Percentiles rank a stretch among this genome's conserved stretches.
Evolutionary conservation across 2,329 filamentous ascomycete species (phyloP).

Genomic region (Diaporthe citriasiana): DNA sequence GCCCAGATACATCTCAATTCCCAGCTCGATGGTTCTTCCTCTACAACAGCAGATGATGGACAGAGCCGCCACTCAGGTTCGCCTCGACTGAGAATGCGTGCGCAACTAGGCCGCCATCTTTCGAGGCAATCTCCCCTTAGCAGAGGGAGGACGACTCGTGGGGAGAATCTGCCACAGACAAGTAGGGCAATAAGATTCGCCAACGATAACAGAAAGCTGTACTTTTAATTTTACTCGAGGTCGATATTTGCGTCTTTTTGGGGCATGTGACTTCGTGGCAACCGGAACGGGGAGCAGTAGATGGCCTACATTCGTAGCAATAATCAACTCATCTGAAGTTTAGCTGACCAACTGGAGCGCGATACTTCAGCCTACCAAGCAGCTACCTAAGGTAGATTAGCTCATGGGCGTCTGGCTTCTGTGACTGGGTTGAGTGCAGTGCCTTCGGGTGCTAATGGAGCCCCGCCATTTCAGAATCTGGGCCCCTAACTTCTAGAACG

Average conservation of each 20-base stretch:
- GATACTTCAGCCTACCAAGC: neutral
- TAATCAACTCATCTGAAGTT: neutral
- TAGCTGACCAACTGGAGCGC: neutral
- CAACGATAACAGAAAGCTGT: conserved; percentile 30
- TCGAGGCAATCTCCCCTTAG: conserved; percentile 5
- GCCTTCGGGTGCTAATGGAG: neutral
- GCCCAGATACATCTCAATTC: neutral
- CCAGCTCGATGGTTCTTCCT: neutral
- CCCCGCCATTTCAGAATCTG: neutral
- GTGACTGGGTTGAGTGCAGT: too few relatives aligned
- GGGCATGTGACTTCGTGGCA: neutral
- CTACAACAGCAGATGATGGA: neutral
- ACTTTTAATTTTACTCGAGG: conserved; percentile 37
- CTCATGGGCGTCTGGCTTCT: neutral
- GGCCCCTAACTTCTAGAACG: neutral
- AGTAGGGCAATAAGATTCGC: conserved; percentile 35
- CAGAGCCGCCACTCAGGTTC: neutral
- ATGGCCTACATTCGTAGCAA: neutral
- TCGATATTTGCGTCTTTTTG: too few relatives aligned
- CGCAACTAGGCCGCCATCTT: neutral
- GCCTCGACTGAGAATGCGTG: neutral
- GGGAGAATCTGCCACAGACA: neutral
- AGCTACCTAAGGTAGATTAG: neutral
- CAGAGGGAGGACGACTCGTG: neutral
- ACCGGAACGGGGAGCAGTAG: neutral